Evolutionary conservation across 768 basidiomycete genomes (phyloP), one percentile per base, ranked within the genome.

Genomic region (Boletus eberwhitei): DNA sequence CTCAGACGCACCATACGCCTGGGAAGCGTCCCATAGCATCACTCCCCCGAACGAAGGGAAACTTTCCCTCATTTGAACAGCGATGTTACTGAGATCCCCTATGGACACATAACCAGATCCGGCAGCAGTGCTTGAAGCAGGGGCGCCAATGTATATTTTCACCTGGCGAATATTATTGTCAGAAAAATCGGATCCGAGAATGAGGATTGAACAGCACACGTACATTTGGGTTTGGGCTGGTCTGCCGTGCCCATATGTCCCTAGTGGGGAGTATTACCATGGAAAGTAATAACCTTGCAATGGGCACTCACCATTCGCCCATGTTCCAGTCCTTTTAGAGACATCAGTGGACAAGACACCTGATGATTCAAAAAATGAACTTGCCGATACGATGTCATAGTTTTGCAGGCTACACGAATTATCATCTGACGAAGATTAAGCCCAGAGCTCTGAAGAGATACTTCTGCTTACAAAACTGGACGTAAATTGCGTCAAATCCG

Each of bases 401-500:
- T 84, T 73, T 60, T 76, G 69, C 48, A 77, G 58, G 13, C 75
- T 75, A 48, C 78, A 78, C 3, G 54, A 58, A 60, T 79, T 78
- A 61, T 80, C 75, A 57, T 79, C 77, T 77, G 29, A 12, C 6
- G 13, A 38, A 31, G 24, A 22, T 52, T 26, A 41, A 38, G 38
- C 21, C 7, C 7, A 21, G 52, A 19, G 17, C 8, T 39, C 38
- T 4, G 19, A 26, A 29, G 51, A 47, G 24, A 47, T 41, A 22
- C 19, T 31, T 26, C 35, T 31, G 37, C 55, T 53, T 34, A 57
- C 80, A 82, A 66, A 88, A 86, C 65, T 87, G 87, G 35, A 88
- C 86, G 63, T 87, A 88, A 55, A 90, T 72, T 2, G 85, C 86
- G 69, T 90, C 88, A 58, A 89, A 90, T 5, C 66, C 76, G 12